These are phyloP conservation scores for Penstemon davidsonii DNA, from an alignment of 257 asterid species.

Conservation along the genomic window DNA sequence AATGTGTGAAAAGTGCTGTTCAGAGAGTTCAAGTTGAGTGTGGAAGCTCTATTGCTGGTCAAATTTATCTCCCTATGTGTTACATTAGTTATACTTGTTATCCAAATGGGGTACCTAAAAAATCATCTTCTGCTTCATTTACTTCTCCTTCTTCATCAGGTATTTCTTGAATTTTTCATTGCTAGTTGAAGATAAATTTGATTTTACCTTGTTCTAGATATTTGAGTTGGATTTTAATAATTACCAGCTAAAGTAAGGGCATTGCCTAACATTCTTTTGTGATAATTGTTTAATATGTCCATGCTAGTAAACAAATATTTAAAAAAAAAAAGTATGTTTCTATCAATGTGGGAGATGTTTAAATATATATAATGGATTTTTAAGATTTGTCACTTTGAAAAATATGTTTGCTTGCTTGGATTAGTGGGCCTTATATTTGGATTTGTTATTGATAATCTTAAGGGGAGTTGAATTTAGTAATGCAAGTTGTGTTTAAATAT, in stretches of 20 bases:
- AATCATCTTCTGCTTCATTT: slow-evolving; percentile 61
- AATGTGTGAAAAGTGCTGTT: slow-evolving; percentile 83
- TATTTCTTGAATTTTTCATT: slow-evolving; percentile 23
- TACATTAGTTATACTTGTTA: slow-evolving; percentile 66
- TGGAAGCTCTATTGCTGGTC: slow-evolving; percentile 88
- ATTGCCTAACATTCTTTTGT: slow-evolving; percentile 10
- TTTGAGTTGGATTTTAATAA: neutral
- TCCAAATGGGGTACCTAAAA: slow-evolving; percentile 67
- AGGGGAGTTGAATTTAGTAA: slow-evolving; percentile 12
- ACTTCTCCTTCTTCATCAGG: slow-evolving; percentile 66
- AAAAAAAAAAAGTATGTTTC: neutral
- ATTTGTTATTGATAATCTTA: too few species aligned
- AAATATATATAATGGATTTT: neutral
- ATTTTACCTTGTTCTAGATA: too few species aligned
- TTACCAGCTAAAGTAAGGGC: slow-evolving; percentile 11
- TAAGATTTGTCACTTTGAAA: slow-evolving; percentile 33
- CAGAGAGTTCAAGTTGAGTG: slow-evolving; percentile 97
- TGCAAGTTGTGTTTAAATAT: slow-evolving; percentile 37
- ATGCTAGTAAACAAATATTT: too few species aligned
- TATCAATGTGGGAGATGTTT: slow-evolving; percentile 25
- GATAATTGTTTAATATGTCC: too few species aligned
- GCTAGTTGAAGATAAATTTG: too few species aligned
- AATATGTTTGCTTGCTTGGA: slow-evolving; percentile 59
- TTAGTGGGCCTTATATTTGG: slow-evolving; percentile 37
- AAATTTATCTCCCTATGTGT: slow-evolving; percentile 80